Base-by-base conservation (phyloP, 2,329 filamentous ascomycete species). In the Bipolaris oryzae region DNA sequence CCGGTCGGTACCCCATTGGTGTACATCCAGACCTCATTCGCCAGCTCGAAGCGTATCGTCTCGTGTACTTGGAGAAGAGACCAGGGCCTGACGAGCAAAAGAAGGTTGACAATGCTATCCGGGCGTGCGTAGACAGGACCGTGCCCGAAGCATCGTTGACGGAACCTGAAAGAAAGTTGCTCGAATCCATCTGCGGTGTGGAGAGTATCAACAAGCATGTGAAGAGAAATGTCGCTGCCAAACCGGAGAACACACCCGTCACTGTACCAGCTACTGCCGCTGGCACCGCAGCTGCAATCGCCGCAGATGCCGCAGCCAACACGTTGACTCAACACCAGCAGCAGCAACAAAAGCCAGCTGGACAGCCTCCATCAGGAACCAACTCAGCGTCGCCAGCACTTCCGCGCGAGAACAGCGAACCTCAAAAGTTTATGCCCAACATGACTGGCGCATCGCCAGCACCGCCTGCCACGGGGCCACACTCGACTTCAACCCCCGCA, bases 31-130 rank as follows among this genome's bases (percentile, higher is more conserved):
- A 69, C 7, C 53, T 74, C 5, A 73, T 74, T 16, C 60, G 62
- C 38, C 72, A 74, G 45, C 62, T 76, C 2, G 74, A 75, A 52
- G 71, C 72, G 13, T 76, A 74, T 54, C 64, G 74, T 16, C 57
- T 58, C 3, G 66, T 70, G 11, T 76, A 73, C 56, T 61, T 74
- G 11, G 59, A 70, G 35, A 59, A 60, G 7, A 53, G 67, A 16
- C 57, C 55, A 7, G 63, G 69, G 16, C 63, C 64, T 2, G 70
- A 66, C 16, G 70, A 71, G 50, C 67, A 66, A 23, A 57, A 47
- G 10, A 74, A 72, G 37, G 65, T 74, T 2, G 69, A 75, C 56
- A 75, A 74, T 46, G 71, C 71, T 2, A 74, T 75, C 34, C 63
- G 64, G 41, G 71, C 71, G 6, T 68, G 70, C 28, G 61, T 75